Evolutionary conservation across 1,284 basidiomycete genomes (phyloP), one percentile per base, ranked within the genome.

Genomic region (Ceratobasidium sp.): DNA sequence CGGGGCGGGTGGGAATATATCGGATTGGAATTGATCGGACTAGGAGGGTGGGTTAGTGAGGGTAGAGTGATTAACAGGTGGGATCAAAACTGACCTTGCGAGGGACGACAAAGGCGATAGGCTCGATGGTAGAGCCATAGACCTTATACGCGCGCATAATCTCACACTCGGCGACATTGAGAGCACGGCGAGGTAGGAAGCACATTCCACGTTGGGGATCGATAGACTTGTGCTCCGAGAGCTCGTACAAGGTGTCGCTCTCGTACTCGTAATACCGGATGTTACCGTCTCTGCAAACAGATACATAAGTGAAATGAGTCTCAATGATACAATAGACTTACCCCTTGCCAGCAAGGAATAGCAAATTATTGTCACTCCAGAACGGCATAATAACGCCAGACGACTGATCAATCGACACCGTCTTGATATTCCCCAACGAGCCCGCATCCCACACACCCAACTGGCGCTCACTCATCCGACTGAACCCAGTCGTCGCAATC

Each of bases 371-470:
- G 81, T 98, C 96, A 65, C 91, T 92, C 92, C 95, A 99, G 91
- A 97, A 98, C 0, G 97, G 97, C 96, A 99, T 98, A 71, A 98
- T 85, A 54, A 98, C 95, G 67, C 97, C 97, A 33, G 95, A 91
- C 76, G 93, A 94, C 84, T 96, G 95, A 85, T 98, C 96, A 79
- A 97, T 88, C 28, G 88, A 89, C 75, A 91, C 87, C 78, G 91
- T 95, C 86, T 96, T 96, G 81, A 96, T 82, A 83, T 91, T 94
- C 64, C 84, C 87, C 78, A 97, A 84, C 26, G 90, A 88, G 3
- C 91, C 89, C 0, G 93, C 90, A 82, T 97, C 95, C 96, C 96
- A 97, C 57, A 99, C 86, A 78, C 89, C 90, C 77, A 97, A 89
- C 85, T 99, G 96, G 12, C 97, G 89, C 84, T 98, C 96, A 66